Base-by-base conservation (phyloP, 2,329 filamentous ascomycete species). In the Claviceps sp. region DNA sequence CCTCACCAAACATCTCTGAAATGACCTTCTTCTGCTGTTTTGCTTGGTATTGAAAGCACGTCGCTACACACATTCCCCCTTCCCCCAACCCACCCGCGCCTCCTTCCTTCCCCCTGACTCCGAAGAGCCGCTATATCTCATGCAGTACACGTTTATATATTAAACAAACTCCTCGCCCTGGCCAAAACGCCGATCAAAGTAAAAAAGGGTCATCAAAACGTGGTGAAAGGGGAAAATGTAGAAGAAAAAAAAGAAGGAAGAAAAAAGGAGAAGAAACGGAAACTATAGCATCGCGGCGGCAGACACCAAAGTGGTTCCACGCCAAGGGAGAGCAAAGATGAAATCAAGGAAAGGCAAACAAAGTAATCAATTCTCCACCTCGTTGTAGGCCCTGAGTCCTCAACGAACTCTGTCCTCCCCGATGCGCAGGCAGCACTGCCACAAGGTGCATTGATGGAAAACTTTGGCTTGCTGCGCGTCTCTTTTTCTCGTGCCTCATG, bases 31-130 rank as follows among this genome's bases (percentile, higher is more conserved):
- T 20, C 56, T 45, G 51, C 48, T 41, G 9, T 50, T 58, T 54
- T 57, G 54, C 57, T 51, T 61, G 58, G 60, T 63, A 63, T 62
- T 61, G 52, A 57, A 58, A 55, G 30, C 30, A 34, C 30, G 9
- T 34, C 30, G 30, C 30, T 34, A 34, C 30, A 34, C 30, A 30
- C 24, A 24, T 5, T 22, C 22, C 22, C 24, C 24, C 8, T 1
- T 18, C 18, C 30, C 56, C 55, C 53, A 45, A 52, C 52, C 48
- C 24, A 13, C 42, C 11, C 13, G 3, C 26, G 26, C n/a, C 44
- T 11, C 45, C 9, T 9, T 11, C 45, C 9, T 9, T 16, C 11
- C 42, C 5, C 8, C 9, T 11, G 20, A 43, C 22, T 16, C 3
- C 18, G 48, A 43, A 48, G 52, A 52, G 48, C 51, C 52, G 45